Percentiles rank a stretch among this genome's conserved stretches.
phyloP scores from a whole-genome alignment of 805 yeast species.

The Maudiozyma saulgeensis region DNA sequence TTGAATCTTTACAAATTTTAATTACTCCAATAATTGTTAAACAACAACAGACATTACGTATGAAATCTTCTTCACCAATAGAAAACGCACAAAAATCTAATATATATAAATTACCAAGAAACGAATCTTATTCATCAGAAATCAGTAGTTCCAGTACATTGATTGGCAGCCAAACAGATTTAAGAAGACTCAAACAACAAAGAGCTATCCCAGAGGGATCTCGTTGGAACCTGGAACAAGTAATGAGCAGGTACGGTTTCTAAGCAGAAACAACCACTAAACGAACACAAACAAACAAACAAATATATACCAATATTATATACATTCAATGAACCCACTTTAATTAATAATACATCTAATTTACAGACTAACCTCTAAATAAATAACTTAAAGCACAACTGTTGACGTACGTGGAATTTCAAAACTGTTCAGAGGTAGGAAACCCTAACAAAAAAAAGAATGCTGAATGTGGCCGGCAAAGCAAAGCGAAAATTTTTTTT shows the following conservation, averaged over 20 bases:
- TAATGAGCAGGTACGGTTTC: slow-evolving; percentile 10
- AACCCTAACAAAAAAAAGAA: too few species aligned
- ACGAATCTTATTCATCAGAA: slow-evolving; percentile 9
- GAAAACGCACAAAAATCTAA: neutral
- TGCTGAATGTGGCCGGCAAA: too few species aligned
- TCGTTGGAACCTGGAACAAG: slow-evolving; percentile 9
- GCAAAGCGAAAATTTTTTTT: too few species aligned
- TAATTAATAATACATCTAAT: neutral
- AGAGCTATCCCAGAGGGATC: neutral
- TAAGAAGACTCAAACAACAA: slow-evolving; percentile 1
- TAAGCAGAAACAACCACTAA: neutral
- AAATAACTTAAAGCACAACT: too few species aligned
- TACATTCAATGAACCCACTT: neutral
- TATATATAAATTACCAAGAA: slow-evolving; percentile 20
- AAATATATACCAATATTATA: neutral
- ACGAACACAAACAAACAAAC: neutral
- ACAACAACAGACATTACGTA: too few species aligned
- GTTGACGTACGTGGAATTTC: too few species aligned
- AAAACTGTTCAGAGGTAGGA: too few species aligned
- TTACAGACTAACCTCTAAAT: neutral
- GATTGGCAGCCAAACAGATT: slow-evolving; percentile 8
- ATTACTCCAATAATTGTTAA: slow-evolving; percentile 36
- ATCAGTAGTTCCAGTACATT: slow-evolving; percentile 12
- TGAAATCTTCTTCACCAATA: too few species aligned
- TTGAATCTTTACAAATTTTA: slow-evolving; percentile 57